Conservation (phyloP, 2,329 filamentous ascomycete species). For the Cordyceps militaris region DNA sequence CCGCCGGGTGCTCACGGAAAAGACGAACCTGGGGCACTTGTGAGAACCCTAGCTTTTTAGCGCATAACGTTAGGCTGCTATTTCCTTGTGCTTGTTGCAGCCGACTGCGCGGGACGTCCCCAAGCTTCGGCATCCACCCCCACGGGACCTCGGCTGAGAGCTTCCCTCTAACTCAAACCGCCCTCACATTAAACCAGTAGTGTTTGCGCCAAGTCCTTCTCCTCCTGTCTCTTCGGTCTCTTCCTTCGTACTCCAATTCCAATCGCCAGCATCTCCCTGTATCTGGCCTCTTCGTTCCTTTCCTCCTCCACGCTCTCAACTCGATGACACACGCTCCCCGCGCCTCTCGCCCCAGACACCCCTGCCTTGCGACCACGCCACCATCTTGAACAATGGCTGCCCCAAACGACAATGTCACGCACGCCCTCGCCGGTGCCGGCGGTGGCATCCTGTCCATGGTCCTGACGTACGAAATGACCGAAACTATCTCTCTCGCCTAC, state of each 20-base stretch:
- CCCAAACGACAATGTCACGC: constrained; percentile 89
- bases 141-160: constrained; percentile 15
- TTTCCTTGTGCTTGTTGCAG: not conserved
- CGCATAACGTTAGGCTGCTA: not conserved
- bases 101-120: not conserved
- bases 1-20: not conserved
- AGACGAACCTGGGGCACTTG: not conserved
- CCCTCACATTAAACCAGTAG: constrained; percentile 1
- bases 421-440: constrained; percentile 86
- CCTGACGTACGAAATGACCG: constrained; percentile 70
- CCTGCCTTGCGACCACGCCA: not conserved
- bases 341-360: not conserved
- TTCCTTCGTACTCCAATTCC: no score
- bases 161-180: not conserved
- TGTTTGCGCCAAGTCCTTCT: not conserved
- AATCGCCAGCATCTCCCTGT: not conserved
- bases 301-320: not conserved
- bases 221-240: not conserved
- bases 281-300: not conserved
- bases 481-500: no score
- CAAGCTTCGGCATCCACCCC: constrained; percentile 9
- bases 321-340: not conserved
- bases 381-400: constrained; percentile 29
- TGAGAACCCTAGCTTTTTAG: not conserved
- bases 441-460: constrained; percentile 94